These are phyloP conservation scores for Gentiana macrophylla DNA, from an alignment of 257 asterid species.

Conservation along the genomic window DNA sequence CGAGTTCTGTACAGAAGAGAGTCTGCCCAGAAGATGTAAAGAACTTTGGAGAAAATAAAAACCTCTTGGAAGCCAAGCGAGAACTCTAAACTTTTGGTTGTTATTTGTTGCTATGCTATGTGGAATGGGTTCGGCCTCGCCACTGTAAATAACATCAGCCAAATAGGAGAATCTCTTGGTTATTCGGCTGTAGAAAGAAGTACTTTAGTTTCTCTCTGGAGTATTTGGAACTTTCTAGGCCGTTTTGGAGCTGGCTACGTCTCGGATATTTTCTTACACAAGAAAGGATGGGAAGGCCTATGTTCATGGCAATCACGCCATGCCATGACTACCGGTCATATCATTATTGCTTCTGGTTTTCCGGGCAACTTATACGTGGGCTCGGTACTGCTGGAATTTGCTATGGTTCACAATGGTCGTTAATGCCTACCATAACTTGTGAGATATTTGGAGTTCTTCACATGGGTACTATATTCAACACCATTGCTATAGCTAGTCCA, in stretches of 20 bases:
- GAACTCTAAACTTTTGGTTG: constrained; percentile 67
- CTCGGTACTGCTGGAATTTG: constrained; percentile 67
- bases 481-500: constrained; percentile 85
- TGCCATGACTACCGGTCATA: constrained; percentile 67
- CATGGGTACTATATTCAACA: constrained; percentile 89
- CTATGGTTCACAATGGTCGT: constrained; percentile 91
- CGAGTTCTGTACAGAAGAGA: constrained; percentile 4
- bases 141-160: constrained; percentile 84
- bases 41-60: constrained; percentile 26
- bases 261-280: constrained; percentile 52
- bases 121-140: constrained; percentile 99
- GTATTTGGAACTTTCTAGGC: constrained; percentile 94
- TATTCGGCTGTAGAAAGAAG: constrained; percentile 52
- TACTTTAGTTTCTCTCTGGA: constrained; percentile 80
- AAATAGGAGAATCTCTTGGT: constrained; percentile 88
- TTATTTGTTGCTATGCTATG: constrained; percentile 67
- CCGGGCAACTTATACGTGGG: constrained; percentile 63
- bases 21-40: constrained; percentile 18
- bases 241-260: constrained; percentile 78
- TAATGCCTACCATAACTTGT: constrained; percentile 86
- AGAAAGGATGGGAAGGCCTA: constrained; percentile 68
- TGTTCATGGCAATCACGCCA: constrained; percentile 55
- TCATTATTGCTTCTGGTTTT: constrained; percentile 64
- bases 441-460: constrained; percentile 75
- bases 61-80: constrained; percentile 50